A percentile compares a stretch with the other conserved stretches of the same genome.
Evolutionary conservation across 2,329 filamentous ascomycete species (phyloP).

Genomic region (Colletotrichum agaves): DNA sequence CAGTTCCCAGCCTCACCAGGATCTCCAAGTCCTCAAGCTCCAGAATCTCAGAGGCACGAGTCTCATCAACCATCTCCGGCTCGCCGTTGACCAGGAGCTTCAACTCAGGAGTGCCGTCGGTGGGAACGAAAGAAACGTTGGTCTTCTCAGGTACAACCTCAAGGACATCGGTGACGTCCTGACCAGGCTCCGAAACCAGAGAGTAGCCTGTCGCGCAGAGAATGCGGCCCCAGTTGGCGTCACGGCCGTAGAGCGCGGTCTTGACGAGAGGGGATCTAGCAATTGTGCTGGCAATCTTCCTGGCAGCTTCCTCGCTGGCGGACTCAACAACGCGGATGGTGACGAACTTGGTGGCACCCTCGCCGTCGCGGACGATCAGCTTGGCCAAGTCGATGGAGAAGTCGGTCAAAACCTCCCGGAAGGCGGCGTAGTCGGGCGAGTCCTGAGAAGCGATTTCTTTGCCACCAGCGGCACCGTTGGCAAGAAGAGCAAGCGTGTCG

Average conservation of each 20-base stretch:
- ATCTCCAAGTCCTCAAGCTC: slow-evolving; percentile 84
- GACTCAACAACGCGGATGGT: slow-evolving; percentile 86
- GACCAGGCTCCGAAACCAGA: slow-evolving; percentile 68
- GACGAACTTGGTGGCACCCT: slow-evolving; percentile 98
- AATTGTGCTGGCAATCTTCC: slow-evolving; percentile 86
- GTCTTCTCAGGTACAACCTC: slow-evolving; percentile 76
- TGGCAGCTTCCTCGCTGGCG: slow-evolving; percentile 74
- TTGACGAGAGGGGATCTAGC: slow-evolving; percentile 94
- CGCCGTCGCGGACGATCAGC: slow-evolving; percentile 93
- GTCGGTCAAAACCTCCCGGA: slow-evolving; percentile 76
- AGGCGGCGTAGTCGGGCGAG: slow-evolving; percentile 73
- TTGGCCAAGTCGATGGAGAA: slow-evolving; percentile 89
- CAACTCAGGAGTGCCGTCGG: slow-evolving; percentile 80
- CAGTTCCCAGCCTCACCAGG: slow-evolving; percentile 76
- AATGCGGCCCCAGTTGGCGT: slow-evolving; percentile 98
- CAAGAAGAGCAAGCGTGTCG: slow-evolving; percentile 93
- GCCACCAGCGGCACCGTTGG: slow-evolving; percentile 91
- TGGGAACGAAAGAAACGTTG: slow-evolving; percentile 81
- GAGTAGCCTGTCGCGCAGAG: slow-evolving; percentile 92
- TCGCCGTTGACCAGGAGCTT: slow-evolving; percentile 83
- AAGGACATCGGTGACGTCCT: slow-evolving; percentile 67
- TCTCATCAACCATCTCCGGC: slow-evolving; percentile 82
- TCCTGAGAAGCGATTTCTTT: slow-evolving; percentile 65
- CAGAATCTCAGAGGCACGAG: slow-evolving; percentile 79
- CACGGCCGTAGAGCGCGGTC: slow-evolving; percentile 95